Evolutionary conservation across 345 rosid species (phyloP).

Genomic region (Hibiscus syriacus): DNA sequence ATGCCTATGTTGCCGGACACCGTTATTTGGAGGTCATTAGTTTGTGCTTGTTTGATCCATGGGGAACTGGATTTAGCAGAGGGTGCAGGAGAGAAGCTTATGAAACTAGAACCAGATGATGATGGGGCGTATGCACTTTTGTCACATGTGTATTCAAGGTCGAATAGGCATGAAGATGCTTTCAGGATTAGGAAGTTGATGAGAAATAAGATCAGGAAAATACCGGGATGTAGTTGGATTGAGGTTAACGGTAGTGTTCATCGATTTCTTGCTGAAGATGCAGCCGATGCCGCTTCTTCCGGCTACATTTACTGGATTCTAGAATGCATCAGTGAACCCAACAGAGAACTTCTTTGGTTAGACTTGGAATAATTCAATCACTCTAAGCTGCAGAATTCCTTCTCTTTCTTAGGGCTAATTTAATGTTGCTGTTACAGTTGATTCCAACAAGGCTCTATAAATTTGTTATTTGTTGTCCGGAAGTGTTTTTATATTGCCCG

Average conservation of each 20-base stretch:
- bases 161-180: constrained; percentile 13
- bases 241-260: constrained; percentile 22
- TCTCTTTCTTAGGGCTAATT: too few relatives aligned
- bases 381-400: background rate
- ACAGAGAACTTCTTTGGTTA: background rate
- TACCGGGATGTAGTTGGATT: constrained; percentile 30
- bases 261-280: constrained; percentile 23
- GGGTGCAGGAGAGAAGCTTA: constrained; percentile 17
- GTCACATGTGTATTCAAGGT: constrained; percentile 19
- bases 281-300: background rate
- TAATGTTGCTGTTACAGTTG: too few relatives aligned
- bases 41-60: constrained; percentile 22
- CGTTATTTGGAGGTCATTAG: constrained; percentile 28
- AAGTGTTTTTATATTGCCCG: too few relatives aligned
- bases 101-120: constrained; percentile 18
- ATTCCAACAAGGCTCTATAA: too few relatives aligned
- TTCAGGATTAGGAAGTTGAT: constrained; percentile 21
- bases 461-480: too few relatives aligned
- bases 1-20: constrained; percentile 22
- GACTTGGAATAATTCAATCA: background rate
- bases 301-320: constrained; percentile 1
- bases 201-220: constrained; percentile 17
- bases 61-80: constrained; percentile 21
- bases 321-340: background rate
- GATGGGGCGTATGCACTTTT: constrained; percentile 22